Evolutionary conservation across 1,284 basidiomycete species (phyloP), one percentile per base, ranked within the genome.

Genomic region (Papiliotrema flavescens): DNA sequence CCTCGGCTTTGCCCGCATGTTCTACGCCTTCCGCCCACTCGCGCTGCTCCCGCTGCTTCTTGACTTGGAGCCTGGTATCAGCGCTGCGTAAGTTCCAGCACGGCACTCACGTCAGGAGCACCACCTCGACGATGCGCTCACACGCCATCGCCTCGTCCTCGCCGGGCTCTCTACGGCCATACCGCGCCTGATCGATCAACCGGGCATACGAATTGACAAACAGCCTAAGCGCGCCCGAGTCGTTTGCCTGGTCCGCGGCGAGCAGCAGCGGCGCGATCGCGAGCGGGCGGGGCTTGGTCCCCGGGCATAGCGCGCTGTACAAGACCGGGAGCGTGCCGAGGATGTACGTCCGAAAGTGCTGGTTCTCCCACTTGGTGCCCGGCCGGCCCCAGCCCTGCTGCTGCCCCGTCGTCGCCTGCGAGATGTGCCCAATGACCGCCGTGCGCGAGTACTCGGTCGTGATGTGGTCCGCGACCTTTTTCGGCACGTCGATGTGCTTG

Each of bases 371-470:
- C 48, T 63, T 65, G 0, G 67, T 69, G 84, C 87, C 86, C 55
- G 85, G 88, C 61, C 80, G 76, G 17, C 89, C 89, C 89, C 89
- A 92, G 14, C 90, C 90, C 56, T 86, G 83, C 62, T 89, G 89
- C 56, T 79, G 77, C 1, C 81, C 82, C 44, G 84, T 82, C 62
- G 83, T 85, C 13, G 90, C 89, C 59, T 86, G 81, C 14, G 86
- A 85, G 65, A 89, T 84, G 71, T 88, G 84, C 15, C 86, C 81
- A 57, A 91, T 82, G 42, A 90, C 79, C 62, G 88, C 88, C 23
- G 86, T 81, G 19, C 90, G 83, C 5, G 84, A 82, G 70, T 88
- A 90, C 67, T 93, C 90, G 61, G 87, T 85, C 57, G 82, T 80
- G 56, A 92, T 83, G 66, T 87, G 88, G 53, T 82, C 79, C 60